Evolutionary conservation across 495 filamentous ascomycete genomes (phyloP), one percentile per base, ranked within the genome.

Genomic region (Trichodelitschia bisporula): DNA sequence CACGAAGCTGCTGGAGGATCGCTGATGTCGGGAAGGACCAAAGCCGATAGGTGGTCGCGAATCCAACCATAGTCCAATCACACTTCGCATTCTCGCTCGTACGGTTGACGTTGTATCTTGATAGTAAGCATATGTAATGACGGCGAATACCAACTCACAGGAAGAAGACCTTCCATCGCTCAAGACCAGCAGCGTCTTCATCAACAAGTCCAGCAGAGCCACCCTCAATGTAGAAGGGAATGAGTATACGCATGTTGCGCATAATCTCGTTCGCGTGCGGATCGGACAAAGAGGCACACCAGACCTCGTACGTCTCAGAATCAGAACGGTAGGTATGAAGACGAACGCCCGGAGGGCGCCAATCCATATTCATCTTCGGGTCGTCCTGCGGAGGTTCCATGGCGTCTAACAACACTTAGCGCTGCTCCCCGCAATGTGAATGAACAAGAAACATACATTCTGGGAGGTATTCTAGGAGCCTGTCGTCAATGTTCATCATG

Each of bases 221-320:
- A 15, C 77, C 86, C 50, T 99, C 86, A 36, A 99, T 91, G 49
- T 74, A 90, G 32, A 93, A 57, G 4, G 73, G 70, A n/a, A 79
- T 62, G 15, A 83, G 56, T 21, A 92, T 65, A 48, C 91, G 78
- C 28, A 82, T 66, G 28, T 79, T 77, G 42, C 65, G 66, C 34
- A 86, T 42, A 18, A 91, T 45, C 38, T 64, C 55, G 36, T 57
- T 59, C 18, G 83, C 63, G 11, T 54, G 56, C 0, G 62, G 51
- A 40, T 74, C 57, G 4, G 50, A 50, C 20, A 75, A 51, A 21
- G 55, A 61, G 3, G 62, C 58, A 26, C 56, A 55, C 66, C 67
- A 74, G 15, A 75, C 58, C 44, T 72, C 65, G 42, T 66, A 74
- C 3, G 49, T 45, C 17, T 57, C 50, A 4, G 55, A 57, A 17